Base-by-base conservation (phyloP, 176 grass and related monocot species). In the Aegilops umbellulata region DNA sequence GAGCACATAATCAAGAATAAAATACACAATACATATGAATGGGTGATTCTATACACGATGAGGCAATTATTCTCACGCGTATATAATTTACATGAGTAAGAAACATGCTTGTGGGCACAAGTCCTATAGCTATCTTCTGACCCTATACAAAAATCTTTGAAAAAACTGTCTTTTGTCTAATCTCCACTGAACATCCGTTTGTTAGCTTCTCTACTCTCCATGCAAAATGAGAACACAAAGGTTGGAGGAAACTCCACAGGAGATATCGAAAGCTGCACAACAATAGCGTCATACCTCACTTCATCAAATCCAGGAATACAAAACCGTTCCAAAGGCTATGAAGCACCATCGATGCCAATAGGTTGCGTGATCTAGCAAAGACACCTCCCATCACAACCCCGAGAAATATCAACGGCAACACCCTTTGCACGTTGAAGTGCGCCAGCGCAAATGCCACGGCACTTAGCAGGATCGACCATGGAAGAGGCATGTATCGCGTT, bases 251-350 rank as follows among this genome's bases (percentile, higher is more conserved):
- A 76, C 22, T 13, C 29, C 34, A 61, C 26, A 34, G 0, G 29
- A 78, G 55, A 82, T 72, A 44, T 55, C 88, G 4, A 53, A 84
- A 67, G 41, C 30, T 91, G 60, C 32, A 87, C 27, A 61, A 25
- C 22, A 82, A 58, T 22, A 80, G 4, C 25, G 19, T 29, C 51
- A 81, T 69, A 62, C 36, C 65, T 84, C 84, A 96, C 83, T 98
- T 98, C 93, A 98, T 89, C 80, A 98, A 88, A 90, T 98, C 93
- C 86, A 93, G 86, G 81, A 98, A 98, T 63, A 98, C 97, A 91
- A 98, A 95, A 26, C 90, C 90, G 31, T 98, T 98, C 97, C 97
- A 98, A 39, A 98, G 70, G 79, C 94, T 95, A 90, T 98, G 97
- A 23, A 98, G 87, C 51, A 95, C 85, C 88, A 94, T 98, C 1